These are phyloP conservation scores for Boletus coccyginus DNA, from an alignment of 768 basidiomycete genomes.

Conservation along the genomic window DNA sequence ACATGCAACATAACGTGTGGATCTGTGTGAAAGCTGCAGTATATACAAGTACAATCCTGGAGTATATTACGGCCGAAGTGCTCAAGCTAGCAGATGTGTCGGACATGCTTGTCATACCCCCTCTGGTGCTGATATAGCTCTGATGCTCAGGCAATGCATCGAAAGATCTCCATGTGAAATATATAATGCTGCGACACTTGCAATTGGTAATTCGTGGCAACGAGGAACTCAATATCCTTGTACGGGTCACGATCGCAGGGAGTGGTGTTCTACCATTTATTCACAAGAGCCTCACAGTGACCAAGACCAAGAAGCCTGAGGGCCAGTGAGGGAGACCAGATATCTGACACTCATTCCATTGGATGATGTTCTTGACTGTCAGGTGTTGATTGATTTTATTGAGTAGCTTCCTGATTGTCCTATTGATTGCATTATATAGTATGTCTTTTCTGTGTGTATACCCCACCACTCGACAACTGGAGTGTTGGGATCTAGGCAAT, in stretches of 20 bases:
- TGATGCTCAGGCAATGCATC: conserved; percentile 79
- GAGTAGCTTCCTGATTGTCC: conserved; percentile 1
- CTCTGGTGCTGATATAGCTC: not conserved
- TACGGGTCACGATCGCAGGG: conserved; percentile 90
- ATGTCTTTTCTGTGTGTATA: conserved; percentile 11
- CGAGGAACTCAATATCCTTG: conserved; percentile 94
- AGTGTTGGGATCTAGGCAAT: not conserved
- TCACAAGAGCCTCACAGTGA: conserved; percentile 72
- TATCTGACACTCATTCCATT: not conserved
- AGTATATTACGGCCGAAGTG: conserved; percentile 96
- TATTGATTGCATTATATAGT: conserved; percentile 13
- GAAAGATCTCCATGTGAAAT: conserved; percentile 95
- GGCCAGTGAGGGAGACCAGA: conserved; percentile 19
- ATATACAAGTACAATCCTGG: conserved; percentile 90
- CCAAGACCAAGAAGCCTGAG: conserved; percentile 48
- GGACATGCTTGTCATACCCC: not conserved
- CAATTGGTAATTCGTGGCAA: conserved; percentile 97
- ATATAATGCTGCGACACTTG: conserved; percentile 93
- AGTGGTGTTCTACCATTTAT: conserved; percentile 90
- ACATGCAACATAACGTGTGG: conserved; percentile 90
- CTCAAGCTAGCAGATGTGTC: conserved; percentile 87
- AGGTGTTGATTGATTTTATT: conserved; percentile 18
- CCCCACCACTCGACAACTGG: not conserved
- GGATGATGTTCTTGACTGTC: conserved; percentile 2
- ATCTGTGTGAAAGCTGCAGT: conserved; percentile 98